Evolutionary conservation across 176 grass and related monocot genomes (phyloP).

Genomic region (Oryza glaberrima): DNA sequence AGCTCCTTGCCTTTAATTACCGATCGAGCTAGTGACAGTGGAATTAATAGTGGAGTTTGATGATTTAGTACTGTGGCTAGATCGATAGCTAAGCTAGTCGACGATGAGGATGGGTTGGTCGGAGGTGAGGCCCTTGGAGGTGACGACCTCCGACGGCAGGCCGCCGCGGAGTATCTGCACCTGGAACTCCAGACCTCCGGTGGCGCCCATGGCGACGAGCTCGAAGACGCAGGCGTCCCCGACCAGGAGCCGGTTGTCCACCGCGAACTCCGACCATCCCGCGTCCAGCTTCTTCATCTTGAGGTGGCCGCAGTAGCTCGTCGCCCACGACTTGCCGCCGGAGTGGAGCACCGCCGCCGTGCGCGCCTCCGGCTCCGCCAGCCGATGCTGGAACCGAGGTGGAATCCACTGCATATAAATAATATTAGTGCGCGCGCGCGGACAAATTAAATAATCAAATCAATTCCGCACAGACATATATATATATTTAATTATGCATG

Average conservation of each 20-base stretch:
- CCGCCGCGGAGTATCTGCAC: conserved; percentile 53
- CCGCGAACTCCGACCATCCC: conserved; percentile 42
- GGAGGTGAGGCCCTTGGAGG: conserved; percentile 28
- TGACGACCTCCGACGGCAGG: conserved; percentile 47
- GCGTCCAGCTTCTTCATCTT: conserved; percentile 21
- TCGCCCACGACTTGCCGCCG: conserved; percentile 38
- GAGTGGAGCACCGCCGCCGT: conserved; percentile 20
- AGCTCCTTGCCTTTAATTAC: too few relatives aligned
- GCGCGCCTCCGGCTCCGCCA: conserved; percentile 20
- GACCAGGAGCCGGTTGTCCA: conserved; percentile 40
- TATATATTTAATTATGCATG: too few relatives aligned
- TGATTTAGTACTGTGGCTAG: too few relatives aligned
- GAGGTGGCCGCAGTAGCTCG: conserved; percentile 39
- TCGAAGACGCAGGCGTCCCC: conserved; percentile 54
- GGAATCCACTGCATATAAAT: conserved; percentile 35
- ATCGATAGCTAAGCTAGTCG: not conserved
- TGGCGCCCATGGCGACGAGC: not conserved
- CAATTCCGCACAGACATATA: too few relatives aligned
- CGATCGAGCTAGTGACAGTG: too few relatives aligned
- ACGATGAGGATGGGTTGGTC: conserved; percentile 44
- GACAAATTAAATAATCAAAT: too few relatives aligned
- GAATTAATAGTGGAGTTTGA: too few relatives aligned
- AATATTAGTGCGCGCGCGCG: too few relatives aligned
- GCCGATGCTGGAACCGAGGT: conserved; percentile 13
- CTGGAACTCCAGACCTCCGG: conserved; percentile 16